These are phyloP conservation scores for Camelina neglecta DNA, from an alignment of 345 rosid species.

Conservation along the genomic window DNA sequence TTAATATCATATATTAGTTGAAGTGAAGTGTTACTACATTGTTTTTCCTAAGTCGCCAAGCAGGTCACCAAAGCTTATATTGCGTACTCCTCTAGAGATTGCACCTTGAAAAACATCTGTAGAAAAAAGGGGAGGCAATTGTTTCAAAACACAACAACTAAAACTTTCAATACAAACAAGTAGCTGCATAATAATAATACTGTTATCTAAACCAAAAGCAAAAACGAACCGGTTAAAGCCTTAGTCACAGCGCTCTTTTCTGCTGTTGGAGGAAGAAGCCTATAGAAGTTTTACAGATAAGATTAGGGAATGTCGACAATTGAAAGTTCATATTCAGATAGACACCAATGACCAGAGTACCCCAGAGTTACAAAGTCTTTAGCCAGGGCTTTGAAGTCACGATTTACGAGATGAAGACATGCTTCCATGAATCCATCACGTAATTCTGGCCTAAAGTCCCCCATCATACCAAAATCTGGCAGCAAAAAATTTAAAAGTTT, in stretches of 20 bases:
- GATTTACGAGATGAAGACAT: conserved; percentile 96
- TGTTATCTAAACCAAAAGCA: not conserved
- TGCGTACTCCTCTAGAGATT: conserved; percentile 80
- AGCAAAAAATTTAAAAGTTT: conserved; percentile 41
- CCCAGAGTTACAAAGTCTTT: conserved; percentile 94
- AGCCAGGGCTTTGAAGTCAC: conserved; percentile 85
- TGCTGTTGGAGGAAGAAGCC: conserved; percentile 92
- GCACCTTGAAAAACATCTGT: conserved; percentile 85
- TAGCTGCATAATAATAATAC: conserved; percentile 4
- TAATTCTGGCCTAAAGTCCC: conserved; percentile 89
- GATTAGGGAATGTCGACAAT: conserved; percentile 35
- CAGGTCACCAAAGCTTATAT: conserved; percentile 93
- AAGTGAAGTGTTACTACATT: conserved; percentile 57
- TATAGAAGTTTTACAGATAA: conserved; percentile 43
- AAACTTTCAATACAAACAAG: not conserved
- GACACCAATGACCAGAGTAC: conserved; percentile 52
- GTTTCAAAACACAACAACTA: conserved; percentile 21
- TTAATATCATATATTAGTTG: not conserved
- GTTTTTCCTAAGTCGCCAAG: conserved; percentile 85
- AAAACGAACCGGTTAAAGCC: conserved; percentile 76
- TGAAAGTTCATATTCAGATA: conserved; percentile 33
- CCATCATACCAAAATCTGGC: conserved; percentile 99
- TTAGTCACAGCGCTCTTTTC: conserved; percentile 79
- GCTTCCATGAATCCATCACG: conserved; percentile 95
- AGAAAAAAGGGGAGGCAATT: conserved; percentile 32